Conservation (phyloP, 2,329 filamentous ascomycete species). For the Amauroascus niger region DNA sequence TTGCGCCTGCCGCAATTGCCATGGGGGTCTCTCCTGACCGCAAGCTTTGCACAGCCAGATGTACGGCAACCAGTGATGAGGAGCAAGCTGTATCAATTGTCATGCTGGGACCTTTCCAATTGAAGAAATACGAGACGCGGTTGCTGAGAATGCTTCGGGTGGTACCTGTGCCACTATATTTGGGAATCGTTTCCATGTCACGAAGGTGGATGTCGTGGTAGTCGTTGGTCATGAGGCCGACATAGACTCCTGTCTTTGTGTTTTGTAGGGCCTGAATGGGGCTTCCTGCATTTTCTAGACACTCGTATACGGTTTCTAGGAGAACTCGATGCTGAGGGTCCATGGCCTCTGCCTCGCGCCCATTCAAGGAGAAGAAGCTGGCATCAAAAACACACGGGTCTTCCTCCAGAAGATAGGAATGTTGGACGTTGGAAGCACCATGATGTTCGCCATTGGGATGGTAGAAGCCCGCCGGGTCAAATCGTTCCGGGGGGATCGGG, state of each 20-base stretch:
- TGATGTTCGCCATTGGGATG: conserved; percentile 5
- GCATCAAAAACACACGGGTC: conserved; percentile 25
- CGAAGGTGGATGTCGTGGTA: conserved; percentile 16
- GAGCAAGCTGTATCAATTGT: conserved; percentile 45
- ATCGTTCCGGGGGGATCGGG: neutral
- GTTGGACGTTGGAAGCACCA: neutral
- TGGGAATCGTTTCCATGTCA: conserved; percentile 20
- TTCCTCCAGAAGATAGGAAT: conserved; percentile 15
- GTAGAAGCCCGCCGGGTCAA: conserved; percentile 12
- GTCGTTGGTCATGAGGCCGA: neutral
- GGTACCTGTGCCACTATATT: conserved; percentile 31
- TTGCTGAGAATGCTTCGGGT: conserved; percentile 34
- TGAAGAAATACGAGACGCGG: conserved; percentile 34
- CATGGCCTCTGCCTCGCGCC: conserved; percentile 22
- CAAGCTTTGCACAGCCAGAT: conserved; percentile 18
- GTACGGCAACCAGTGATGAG: conserved; percentile 21
- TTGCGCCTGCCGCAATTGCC: conserved; percentile 20
- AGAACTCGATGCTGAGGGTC: conserved; percentile 26
- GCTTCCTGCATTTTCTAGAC: conserved; percentile 23
- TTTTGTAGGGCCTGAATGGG: neutral
- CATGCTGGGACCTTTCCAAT: conserved; percentile 34
- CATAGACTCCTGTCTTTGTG: neutral
- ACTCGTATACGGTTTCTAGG: conserved; percentile 23
- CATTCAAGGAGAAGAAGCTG: conserved; percentile 23
- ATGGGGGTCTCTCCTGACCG: conserved; percentile 19